These are phyloP conservation scores for Tausonia pullulans DNA, from an alignment of 1,284 basidiomycete genomes.

Conservation along the genomic window DNA sequence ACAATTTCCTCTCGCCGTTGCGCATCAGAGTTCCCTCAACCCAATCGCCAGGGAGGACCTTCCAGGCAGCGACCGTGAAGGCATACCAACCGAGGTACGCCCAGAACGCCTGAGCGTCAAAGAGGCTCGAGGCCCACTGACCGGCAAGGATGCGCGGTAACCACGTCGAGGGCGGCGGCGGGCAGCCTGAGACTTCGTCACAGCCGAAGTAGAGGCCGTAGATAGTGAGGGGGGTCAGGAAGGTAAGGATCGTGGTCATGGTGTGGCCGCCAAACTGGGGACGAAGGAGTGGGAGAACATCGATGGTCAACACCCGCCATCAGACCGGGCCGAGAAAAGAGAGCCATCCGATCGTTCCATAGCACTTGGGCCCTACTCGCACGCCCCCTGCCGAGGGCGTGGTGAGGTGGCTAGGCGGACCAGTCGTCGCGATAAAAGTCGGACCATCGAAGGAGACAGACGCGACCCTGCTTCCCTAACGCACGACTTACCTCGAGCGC, in stretches of 20 bases:
- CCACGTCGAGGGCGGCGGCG: slow-evolving; percentile 45
- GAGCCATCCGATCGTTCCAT: not conserved
- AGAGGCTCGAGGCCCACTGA: slow-evolving; percentile 59
- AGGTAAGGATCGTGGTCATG: slow-evolving; percentile 61
- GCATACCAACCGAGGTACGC: slow-evolving; percentile 85
- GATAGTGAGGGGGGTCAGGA: slow-evolving; percentile 59
- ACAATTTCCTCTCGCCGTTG: slow-evolving; percentile 63
- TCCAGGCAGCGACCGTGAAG: slow-evolving; percentile 74
- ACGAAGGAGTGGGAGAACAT: slow-evolving; percentile 29
- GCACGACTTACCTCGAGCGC: slow-evolving; percentile 5
- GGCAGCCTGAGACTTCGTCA: slow-evolving; percentile 66
- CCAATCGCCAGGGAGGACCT: slow-evolving; percentile 72
- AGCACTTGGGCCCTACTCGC: too few relatives aligned
- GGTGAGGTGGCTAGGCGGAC: too few relatives aligned
- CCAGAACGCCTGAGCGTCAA: slow-evolving; percentile 63
- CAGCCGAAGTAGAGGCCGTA: slow-evolving; percentile 80
- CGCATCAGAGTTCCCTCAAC: slow-evolving; percentile 68
- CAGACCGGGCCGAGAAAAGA: not conserved
- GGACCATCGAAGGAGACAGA: not conserved
- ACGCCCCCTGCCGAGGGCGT: too few relatives aligned
- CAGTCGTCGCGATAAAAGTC: not conserved
- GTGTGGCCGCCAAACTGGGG: slow-evolving; percentile 81
- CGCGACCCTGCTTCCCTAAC: not conserved
- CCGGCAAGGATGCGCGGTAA: slow-evolving; percentile 17
- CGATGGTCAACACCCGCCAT: not conserved